These are phyloP conservation scores for Eucalyptus cloeziana DNA, from an alignment of 345 rosid species.

Conservation along the genomic window DNA sequence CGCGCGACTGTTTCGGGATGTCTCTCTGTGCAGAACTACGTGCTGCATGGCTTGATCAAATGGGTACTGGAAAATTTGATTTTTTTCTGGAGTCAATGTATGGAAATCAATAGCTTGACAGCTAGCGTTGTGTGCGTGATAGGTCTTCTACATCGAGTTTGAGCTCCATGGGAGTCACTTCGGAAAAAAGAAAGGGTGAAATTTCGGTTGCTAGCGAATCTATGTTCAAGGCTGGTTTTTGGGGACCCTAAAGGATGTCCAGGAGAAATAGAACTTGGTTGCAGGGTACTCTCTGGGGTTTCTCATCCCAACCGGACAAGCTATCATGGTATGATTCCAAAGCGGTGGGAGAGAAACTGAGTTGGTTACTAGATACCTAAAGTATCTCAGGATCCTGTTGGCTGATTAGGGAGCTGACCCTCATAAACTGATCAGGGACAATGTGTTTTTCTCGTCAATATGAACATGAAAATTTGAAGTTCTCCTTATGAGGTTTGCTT, in stretches of 20 bases:
- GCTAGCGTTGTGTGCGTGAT: neutral
- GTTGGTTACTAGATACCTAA: neutral
- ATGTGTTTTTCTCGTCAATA: neutral
- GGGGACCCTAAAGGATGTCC: neutral
- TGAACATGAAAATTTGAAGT: neutral
- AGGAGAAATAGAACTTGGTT: neutral
- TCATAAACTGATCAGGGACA: neutral
- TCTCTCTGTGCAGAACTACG: neutral
- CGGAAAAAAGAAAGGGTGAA: neutral
- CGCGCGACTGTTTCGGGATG: neutral
- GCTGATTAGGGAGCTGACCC: neutral
- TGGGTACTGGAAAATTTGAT: neutral
- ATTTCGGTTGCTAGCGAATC: neutral
- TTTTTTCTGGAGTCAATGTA: neutral
- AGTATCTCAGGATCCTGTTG: neutral
- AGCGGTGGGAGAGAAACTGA: neutral
- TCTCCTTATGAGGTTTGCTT: neutral
- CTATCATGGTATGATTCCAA: neutral
- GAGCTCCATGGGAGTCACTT: neutral
- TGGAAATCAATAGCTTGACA: neutral
- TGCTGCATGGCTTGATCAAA: neutral
- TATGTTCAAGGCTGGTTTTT: neutral
- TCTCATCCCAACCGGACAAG: neutral
- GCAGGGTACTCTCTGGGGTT: neutral
- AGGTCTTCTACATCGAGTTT: neutral